These are phyloP conservation scores for Tuber melanosporum DNA, from an alignment of 495 filamentous ascomycete species.

Conservation along the genomic window DNA sequence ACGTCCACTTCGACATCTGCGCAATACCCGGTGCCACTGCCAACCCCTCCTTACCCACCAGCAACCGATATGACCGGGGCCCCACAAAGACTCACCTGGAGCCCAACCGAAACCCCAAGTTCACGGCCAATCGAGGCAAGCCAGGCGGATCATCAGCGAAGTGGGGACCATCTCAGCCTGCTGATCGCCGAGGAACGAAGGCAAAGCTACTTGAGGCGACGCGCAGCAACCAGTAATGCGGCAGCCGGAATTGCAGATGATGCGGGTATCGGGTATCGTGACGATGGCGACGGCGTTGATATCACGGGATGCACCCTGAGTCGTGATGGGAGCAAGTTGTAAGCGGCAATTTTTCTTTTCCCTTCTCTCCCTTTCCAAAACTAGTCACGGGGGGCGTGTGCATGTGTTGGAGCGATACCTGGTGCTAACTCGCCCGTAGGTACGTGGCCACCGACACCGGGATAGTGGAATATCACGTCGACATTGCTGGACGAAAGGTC, in stretches of 20 bases:
- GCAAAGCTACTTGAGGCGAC: conserved; percentile 31
- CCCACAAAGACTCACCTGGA: conserved; percentile 29
- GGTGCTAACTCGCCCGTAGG: conserved; percentile 16
- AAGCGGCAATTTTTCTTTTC: conserved; percentile 6
- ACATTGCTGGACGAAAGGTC: conserved; percentile 34
- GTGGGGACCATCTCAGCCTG: conserved; percentile 31
- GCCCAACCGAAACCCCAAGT: conserved; percentile 17
- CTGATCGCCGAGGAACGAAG: conserved; percentile 35
- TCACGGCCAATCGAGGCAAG: conserved; percentile 31
- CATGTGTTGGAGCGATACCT: background rate
- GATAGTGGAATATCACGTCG: conserved; percentile 40
- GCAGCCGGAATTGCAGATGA: conserved; percentile 20
- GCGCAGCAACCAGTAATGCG: conserved; percentile 22
- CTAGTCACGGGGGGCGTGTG: background rate
- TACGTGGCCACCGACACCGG: conserved; percentile 41
- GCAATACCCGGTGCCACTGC: conserved; percentile 15
- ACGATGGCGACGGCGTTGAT: conserved; percentile 38
- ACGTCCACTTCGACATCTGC: conserved; percentile 23
- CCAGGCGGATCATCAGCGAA: conserved; percentile 32
- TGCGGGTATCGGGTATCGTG: conserved; percentile 19
- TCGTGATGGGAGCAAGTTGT: conserved; percentile 41
- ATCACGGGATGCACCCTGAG: conserved; percentile 42
- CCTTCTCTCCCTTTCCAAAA: background rate
- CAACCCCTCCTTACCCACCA: conserved; percentile 10
- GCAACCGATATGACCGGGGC: conserved; percentile 8